Conservation (phyloP, 225 moss, liverwort and hornwort genomes). For the Pleurozium schreberi region DNA sequence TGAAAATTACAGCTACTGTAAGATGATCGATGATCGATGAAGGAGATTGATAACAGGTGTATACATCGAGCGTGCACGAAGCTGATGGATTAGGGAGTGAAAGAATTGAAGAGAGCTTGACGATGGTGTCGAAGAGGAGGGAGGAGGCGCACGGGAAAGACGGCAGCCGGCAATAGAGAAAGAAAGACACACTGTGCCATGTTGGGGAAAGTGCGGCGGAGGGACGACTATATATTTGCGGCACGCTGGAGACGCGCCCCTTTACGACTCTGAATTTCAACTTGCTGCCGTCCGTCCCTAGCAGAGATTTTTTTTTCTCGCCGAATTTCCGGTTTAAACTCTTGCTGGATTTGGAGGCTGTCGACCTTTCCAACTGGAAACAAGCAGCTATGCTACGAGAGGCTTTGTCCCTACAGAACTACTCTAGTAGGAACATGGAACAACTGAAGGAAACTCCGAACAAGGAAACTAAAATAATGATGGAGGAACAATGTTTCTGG, state of each 20-base stretch:
- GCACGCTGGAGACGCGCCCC: neutral
- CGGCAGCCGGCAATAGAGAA: neutral
- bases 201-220: neutral
- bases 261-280: neutral
- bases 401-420: neutral
- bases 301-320: neutral
- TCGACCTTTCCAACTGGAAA: neutral
- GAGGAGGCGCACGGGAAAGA: neutral
- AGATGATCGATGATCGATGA: neutral
- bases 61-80: neutral
- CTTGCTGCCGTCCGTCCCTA: neutral
- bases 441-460: too few species aligned
- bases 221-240: neutral
- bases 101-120: neutral
- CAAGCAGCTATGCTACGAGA: neutral
- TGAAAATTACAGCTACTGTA: too few species aligned
- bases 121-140: neutral
- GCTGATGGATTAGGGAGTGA: neutral
- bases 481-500: neutral
- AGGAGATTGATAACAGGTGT: neutral
- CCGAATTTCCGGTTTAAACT: neutral
- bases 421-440: too few species aligned
- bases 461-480: neutral
- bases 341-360: neutral
- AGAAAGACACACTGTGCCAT: neutral